Evolutionary conservation across 192 early-diverging fungal genomes (phyloP), one percentile per base, ranked within the genome.

Genomic region (Coemansia sp.): DNA sequence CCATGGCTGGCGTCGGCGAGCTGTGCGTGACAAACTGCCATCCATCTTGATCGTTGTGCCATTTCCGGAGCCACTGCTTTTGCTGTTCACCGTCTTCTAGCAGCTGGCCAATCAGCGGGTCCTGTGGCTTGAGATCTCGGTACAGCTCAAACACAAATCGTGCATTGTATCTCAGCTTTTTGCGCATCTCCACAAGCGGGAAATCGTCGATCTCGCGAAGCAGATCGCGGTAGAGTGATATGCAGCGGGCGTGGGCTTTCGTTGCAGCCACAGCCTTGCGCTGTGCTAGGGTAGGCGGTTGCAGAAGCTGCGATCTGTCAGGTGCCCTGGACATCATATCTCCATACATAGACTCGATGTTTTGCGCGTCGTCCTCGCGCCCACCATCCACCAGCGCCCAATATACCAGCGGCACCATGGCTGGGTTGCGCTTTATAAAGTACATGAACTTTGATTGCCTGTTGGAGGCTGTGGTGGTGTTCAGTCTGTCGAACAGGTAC

Each of bases 111-210:
- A 61, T 45, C 14, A 23, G 28, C 6, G 59, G 28, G 6, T 67
- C 56, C 27, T n/a, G 2, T 2, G 48, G 58, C 3, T 70, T 57
- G 48, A 74, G 40, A 31, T 70, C 57, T 13, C 68, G 60, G 28
- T 80, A 80, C n/a, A 80, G 64, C 48, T 80, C 77, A 66, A 67
- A 74, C 15, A 65, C 50, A 57, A 70, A 73, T 25, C 77, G 70
- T 23, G 37, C 68, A 38, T 80, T 80, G 52, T 69, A 31, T 25
- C 22, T 30, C 17, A 80, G 42, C 64, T 80, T 80, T 6, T 23
- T 15, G 15, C 72, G 72, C 61, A 74, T 27, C 19, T 60, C 61
- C 2, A 59, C 31, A 8, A 64, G 7, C 6, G 72, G 67, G 52
- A 70, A 74, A 44, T 6, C 15, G 11, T 36, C 15, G 11, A 63